These are phyloP conservation scores for Apiotrichum gamsii DNA, from an alignment of 1,284 basidiomycete species.

Conservation along the genomic window DNA sequence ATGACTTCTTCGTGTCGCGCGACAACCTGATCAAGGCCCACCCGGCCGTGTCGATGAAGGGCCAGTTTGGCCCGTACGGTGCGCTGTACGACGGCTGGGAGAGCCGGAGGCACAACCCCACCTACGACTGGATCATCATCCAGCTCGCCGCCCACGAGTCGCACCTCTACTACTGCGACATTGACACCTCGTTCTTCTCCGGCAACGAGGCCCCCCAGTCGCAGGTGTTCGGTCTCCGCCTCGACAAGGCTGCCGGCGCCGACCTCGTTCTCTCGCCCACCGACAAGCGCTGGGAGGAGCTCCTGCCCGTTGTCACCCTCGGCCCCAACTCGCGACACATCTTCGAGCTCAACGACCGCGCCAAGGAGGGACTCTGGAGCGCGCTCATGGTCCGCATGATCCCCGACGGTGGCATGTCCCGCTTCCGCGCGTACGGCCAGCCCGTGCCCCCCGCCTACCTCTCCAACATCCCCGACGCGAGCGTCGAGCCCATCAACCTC, in stretches of 20 bases:
- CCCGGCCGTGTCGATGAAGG: slow-evolving; percentile 73
- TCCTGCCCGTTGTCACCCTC: slow-evolving; percentile 66
- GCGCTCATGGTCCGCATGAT: slow-evolving; percentile 92
- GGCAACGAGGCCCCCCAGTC: slow-evolving; percentile 88
- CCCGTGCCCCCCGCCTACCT: slow-evolving; percentile 53
- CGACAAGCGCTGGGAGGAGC: slow-evolving; percentile 58
- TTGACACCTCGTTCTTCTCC: slow-evolving; percentile 93
- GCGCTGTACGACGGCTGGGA: slow-evolving; percentile 96
- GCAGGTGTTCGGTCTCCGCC: slow-evolving; percentile 59
- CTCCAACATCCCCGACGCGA: slow-evolving; percentile 50
- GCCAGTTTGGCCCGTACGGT: slow-evolving; percentile 92
- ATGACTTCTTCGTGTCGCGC: slow-evolving; percentile 93
- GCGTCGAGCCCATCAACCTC: slow-evolving; percentile 59
- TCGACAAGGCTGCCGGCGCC: slow-evolving; percentile 47
- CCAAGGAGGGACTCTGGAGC: slow-evolving; percentile 56
- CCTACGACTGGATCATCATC: slow-evolving; percentile 89
- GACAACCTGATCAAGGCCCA: slow-evolving; percentile 72
- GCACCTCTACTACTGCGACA: slow-evolving; percentile 75
- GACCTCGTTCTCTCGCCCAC: slow-evolving; percentile 21
- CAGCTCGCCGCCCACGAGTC: slow-evolving; percentile 71
- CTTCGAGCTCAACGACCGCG: slow-evolving; percentile 53
- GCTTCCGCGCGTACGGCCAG: slow-evolving; percentile 82
- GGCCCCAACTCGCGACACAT: slow-evolving; percentile 81
- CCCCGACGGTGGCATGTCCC: slow-evolving; percentile 90
- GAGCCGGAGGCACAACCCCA: slow-evolving; percentile 76